Conservation (phyloP, 805 yeast species). For the Spathaspora gorwiae region DNA sequence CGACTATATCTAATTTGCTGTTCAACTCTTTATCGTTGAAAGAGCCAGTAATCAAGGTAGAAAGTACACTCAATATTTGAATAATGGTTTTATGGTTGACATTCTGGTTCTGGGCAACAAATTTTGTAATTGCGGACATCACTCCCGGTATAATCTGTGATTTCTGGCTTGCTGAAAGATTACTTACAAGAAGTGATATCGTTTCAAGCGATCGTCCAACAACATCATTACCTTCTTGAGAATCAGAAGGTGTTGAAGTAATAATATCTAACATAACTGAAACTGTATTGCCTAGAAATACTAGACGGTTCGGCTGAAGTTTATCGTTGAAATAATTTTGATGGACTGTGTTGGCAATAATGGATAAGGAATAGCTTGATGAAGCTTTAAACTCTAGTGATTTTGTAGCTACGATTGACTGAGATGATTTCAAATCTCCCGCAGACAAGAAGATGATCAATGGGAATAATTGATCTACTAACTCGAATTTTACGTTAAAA, state of each 20-base stretch:
- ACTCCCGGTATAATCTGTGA: constrained; percentile 40
- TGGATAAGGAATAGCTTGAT: constrained; percentile 11
- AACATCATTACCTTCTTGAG: constrained; percentile 1
- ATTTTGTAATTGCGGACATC: constrained; percentile 28
- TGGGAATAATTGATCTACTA: constrained; percentile 34
- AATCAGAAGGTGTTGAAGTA: constrained; percentile 1
- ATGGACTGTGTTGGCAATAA: constrained; percentile 7
- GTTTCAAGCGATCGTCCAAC: constrained; percentile 1
- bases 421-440: background rate
- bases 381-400: constrained; percentile 14
- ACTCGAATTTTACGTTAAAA: constrained; percentile 13
- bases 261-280: constrained; percentile 4
- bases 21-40: constrained; percentile 23
- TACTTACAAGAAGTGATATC: background rate
- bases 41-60: constrained; percentile 19
- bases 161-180: constrained; percentile 25
- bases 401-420: constrained; percentile 1
- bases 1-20: constrained; percentile 2
- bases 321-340: constrained; percentile 4
- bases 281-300: constrained; percentile 5
- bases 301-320: constrained; percentile 5
- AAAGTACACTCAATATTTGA: constrained; percentile 17
- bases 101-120: constrained; percentile 15
- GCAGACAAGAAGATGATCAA: constrained; percentile 21
- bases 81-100: constrained; percentile 21